Base-by-base conservation (phyloP, 83 land plant genomes). In the Isoetes engelmannii region DNA sequence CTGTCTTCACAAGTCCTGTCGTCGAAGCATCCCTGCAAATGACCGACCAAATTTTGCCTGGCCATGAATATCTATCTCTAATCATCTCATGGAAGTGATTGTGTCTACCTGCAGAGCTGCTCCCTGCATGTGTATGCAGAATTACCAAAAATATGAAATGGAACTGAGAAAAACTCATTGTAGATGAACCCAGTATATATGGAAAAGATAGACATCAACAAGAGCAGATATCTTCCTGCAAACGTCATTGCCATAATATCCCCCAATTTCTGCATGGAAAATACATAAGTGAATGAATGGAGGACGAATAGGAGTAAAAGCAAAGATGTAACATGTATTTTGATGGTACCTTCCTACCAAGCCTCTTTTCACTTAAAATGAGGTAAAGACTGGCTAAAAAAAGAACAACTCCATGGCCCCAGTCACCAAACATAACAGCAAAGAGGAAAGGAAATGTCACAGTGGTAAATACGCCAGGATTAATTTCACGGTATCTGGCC, bases 361-460 rank as follows among this genome's bases (percentile, higher is more conserved):
- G 74, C 67, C 82, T 92, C 78, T 75, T 87, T 69, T 92, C 98
- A 69, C 84, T 76, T 66, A 82, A 5, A 37, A 92, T 79, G 21
- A 92, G 79, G 65, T 68, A 77, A 48, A 89, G 72, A 45, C 87
- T 76, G 43, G 85, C 89, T 76, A 86, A 77, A 15, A 92, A 72
- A 53, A 92, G 74, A 69, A 86, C 84, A 68, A 92, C 81, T 15
- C 98, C 98, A 84, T 92, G 98, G 46, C 98, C 98, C 98, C 98
- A 92, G 48, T 92, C 98, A 57, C 98, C 98, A 82, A 92, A 92
- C 98, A 92, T 92, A 57, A 92, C 92, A 57, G 95, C 98, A 71
- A 92, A 92, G 46, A 92, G 81, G 69, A 92, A 92, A 19, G 98
- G 98, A 58, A 92, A 92, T 51, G 98, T 92, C 56, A 92, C 83